Percentiles rank a stretch among this genome's conserved stretches.
phyloP scores from a whole-genome alignment of 2,329 filamentous ascomycete species.

The Tolypocladium nubicola region DNA sequence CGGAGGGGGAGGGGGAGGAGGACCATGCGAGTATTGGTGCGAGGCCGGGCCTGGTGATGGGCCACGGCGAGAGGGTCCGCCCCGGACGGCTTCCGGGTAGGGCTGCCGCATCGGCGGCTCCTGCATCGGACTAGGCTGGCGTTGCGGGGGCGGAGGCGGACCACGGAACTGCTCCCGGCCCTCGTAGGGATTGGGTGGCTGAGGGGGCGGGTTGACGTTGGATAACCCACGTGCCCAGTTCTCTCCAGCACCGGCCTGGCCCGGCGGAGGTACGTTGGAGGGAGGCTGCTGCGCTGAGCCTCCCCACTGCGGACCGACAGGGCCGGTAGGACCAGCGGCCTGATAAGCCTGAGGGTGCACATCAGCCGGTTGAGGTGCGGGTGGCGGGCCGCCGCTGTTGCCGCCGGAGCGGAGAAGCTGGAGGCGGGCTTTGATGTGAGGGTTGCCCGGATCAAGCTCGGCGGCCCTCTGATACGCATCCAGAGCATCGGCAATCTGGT shows the following conservation, averaged over 20 bases:
- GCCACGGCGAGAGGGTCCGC: constrained; percentile 32
- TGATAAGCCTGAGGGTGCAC: constrained; percentile 94
- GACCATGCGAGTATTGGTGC: constrained; percentile 39
- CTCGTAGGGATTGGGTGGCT: constrained; percentile 74
- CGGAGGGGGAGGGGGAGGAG: constrained; percentile 34
- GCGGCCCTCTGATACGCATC: constrained; percentile 93
- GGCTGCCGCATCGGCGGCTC: constrained; percentile 49
- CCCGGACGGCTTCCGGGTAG: constrained; percentile 40
- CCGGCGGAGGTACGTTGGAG: constrained; percentile 48
- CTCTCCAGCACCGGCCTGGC: constrained; percentile 44
- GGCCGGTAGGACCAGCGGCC: constrained; percentile 65
- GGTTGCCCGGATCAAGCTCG: constrained; percentile 85
- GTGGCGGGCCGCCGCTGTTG: constrained; percentile 60
- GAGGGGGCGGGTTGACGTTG: constrained; percentile 66
- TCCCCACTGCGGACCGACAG: constrained; percentile 84
- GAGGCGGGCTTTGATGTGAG: constrained; percentile 90
- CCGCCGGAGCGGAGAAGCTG: constrained; percentile 79
- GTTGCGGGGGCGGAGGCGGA: constrained; percentile 53
- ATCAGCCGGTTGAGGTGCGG: constrained; percentile 84
- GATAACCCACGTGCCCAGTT: constrained; percentile 57
- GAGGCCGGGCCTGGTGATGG: constrained; percentile 28
- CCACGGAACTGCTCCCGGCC: constrained; percentile 59
- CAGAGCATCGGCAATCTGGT: constrained; percentile 90
- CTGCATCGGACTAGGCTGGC: constrained; percentile 67
- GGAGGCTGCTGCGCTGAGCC: constrained; percentile 53